Evolutionary conservation across 1,284 basidiomycete genomes (phyloP).

Genomic region (Boletus albobrunnescens): DNA sequence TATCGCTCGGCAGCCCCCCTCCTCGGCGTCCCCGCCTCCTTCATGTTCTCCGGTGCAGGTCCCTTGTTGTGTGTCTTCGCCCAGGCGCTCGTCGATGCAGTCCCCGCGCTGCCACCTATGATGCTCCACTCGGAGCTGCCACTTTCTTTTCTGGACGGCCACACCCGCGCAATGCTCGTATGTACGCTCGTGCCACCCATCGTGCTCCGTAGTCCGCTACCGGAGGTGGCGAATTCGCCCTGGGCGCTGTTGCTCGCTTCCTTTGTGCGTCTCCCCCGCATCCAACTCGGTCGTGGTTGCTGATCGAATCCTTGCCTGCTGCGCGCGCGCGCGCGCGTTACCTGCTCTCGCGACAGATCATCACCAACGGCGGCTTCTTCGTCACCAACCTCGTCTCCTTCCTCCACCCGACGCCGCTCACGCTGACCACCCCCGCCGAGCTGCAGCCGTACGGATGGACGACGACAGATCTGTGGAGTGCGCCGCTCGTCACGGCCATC

Average conservation of each 20-base stretch:
- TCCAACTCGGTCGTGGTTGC: neutral
- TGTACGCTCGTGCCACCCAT: constrained; percentile 66
- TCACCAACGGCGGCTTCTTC: constrained; percentile 73
- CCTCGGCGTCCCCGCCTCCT: constrained; percentile 61
- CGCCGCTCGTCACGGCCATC: constrained; percentile 61
- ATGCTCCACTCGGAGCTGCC: constrained; percentile 57
- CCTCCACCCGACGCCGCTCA: constrained; percentile 58
- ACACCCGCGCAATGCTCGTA: constrained; percentile 66
- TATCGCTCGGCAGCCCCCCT: constrained; percentile 47
- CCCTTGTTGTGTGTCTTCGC: constrained; percentile 51
- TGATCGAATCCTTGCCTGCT: no score
- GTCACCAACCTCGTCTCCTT: constrained; percentile 64
- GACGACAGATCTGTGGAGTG: constrained; percentile 70
- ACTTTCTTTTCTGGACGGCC: constrained; percentile 60
- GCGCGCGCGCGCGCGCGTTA: no score
- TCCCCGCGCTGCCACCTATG: constrained; percentile 51
- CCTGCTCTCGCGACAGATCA: constrained; percentile 49
- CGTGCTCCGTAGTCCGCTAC: constrained; percentile 49
- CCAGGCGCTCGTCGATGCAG: constrained; percentile 56
- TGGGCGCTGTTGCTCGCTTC: constrained; percentile 69
- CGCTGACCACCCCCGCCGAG: constrained; percentile 65
- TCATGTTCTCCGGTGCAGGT: constrained; percentile 60
- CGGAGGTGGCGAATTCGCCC: constrained; percentile 54
- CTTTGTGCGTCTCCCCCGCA: constrained; percentile 59
- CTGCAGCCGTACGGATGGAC: constrained; percentile 72